Evolutionary conservation across 441 rosid species (phyloP), one percentile per base, ranked within the genome.

Genomic region (Syzygium malaccense): DNA sequence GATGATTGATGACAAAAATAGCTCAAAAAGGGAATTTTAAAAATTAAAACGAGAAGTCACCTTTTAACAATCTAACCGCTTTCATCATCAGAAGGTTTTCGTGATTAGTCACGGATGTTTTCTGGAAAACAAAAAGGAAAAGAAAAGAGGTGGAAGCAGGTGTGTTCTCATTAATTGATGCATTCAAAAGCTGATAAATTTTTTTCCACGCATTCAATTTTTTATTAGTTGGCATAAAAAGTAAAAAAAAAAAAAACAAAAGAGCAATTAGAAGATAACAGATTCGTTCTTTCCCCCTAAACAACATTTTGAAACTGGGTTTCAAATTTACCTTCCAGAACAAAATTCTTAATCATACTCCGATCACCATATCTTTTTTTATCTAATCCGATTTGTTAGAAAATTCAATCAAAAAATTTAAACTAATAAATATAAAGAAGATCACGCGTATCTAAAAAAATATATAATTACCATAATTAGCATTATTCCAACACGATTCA

Each of bases 351-450:
- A 6, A 37, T 3, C 4, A 11, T 37, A 37, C 4, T 71, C 28
- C 5, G 0, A 75, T 37, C n/a, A 41, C n/a, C 9, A 1, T 11
- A 23, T 75, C 5, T 23, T 71, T 23, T 23, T 75, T 37, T 19
- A 10, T 20, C 3, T 3, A 68, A 32, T 66, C 3, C 6, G 2
- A 71, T 37, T 71, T 0, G 15, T 3, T 0, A 0, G 13, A 23
- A 37, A 20, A 71, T 37, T 8, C 4, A 71, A 71, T 45, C 11
- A 4, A 12, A 20, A 12, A 1, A 3, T 23, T 41, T 20, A 20
- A 23, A 75, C 12, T 7, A 0, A 75, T 0, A 17, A 0, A 3
- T 30, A 8, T n/a, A 64, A 18, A 19, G 9, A 28, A n/a, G 32
- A 2, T 28, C 30, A 2, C 18, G 3, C 4, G 1, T 37, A 17